Base-by-base conservation (phyloP, 768 basidiomycete genomes). In the Leccinum ochraceum region DNA sequence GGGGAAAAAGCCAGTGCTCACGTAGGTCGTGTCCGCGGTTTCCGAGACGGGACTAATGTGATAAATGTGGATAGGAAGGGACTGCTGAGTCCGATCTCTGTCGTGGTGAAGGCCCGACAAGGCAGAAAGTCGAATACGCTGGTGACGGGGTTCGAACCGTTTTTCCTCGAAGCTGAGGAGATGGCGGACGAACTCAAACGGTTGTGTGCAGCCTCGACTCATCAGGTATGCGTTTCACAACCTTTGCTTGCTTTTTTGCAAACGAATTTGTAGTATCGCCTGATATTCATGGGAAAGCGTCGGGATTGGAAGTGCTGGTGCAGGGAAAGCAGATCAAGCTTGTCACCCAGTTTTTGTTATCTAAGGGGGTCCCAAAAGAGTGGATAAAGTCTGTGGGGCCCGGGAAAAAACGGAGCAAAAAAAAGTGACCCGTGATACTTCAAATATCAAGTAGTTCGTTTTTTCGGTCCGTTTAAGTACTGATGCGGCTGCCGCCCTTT, bases 161-260 rank as follows among this genome's bases (percentile, higher is more conserved):
- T 88, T 72, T 76, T 83, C 28, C 74, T 92, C 10, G 78, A 85
- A 14, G 83, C 87, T 13, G 87, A 91, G 11, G 83, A 84, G 30
- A 84, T 95, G 74, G 87, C 88, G 1, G 90, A 95, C 51, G 90
- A 91, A 52, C 75, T 96, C 60, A 81, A 86, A 59, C 89, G 84
- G 73, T 67, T 79, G 2, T 96, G 94, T 67, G 93, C 94, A 2
- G 85, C 88, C 50, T 82, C 92, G 10, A 90, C 94, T n/a, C 94
- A 6, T 87, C 90, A 49, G 84, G 91, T 89, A 60, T 53, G 84
- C 70, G 46, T 48, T 37, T 3, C 16, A 4, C 13, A 16, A 58
- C 2, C 44, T 24, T 37, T 34, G 42, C 14, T n/a, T 4, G 16
- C 6, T 37, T 37, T 20, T 32, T 26, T 5, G 37, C 32, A 4